phyloP scores from a whole-genome alignment of 805 yeast genomes.

The Wickerhamia fluorescens region DNA sequence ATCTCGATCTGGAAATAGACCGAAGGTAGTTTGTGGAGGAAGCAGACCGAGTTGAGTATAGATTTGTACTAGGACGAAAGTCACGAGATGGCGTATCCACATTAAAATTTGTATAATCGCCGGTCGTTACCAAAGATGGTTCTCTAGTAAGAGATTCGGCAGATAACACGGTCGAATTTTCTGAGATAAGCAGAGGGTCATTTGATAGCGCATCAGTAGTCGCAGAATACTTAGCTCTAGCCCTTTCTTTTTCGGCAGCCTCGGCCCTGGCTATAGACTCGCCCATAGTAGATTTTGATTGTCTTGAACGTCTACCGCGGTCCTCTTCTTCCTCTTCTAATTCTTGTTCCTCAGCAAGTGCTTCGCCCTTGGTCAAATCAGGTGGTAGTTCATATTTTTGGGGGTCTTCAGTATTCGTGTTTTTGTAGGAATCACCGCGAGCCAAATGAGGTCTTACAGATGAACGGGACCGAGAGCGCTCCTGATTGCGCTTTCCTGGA shows the following conservation, averaged over 20 bases:
- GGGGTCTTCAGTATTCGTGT: conserved; percentile 42
- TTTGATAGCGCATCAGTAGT: too few relatives aligned
- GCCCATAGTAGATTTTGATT: conserved; percentile 37
- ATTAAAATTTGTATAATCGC: conserved; percentile 40
- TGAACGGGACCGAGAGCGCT: conserved; percentile 28
- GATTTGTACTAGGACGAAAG: conserved; percentile 7
- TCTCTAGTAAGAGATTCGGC: conserved; percentile 15
- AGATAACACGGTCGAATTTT: background rate
- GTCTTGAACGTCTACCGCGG: conserved; percentile 34
- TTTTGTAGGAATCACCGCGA: conserved; percentile 70
- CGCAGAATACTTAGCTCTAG: too few relatives aligned
- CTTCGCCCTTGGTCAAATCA: conserved; percentile 14
- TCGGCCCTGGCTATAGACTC: conserved; percentile 40
- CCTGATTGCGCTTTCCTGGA: too few relatives aligned
- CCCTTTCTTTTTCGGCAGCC: conserved; percentile 4
- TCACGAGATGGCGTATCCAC: conserved; percentile 24
- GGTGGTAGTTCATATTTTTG: conserved; percentile 38
- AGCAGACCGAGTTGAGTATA: conserved; percentile 27
- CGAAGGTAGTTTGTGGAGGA: conserved; percentile 53
- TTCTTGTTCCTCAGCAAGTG: conserved; percentile 6
- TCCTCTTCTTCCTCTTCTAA: conserved; percentile 23
- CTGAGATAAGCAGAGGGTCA: too few relatives aligned
- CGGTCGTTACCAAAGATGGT: conserved; percentile 37
- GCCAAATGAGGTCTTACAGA: conserved; percentile 49
- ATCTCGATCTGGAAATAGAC: conserved; percentile 58